These are phyloP conservation scores for Talaromyces sp. DNA, from an alignment of 2,329 filamentous ascomycete genomes.

Conservation along the genomic window DNA sequence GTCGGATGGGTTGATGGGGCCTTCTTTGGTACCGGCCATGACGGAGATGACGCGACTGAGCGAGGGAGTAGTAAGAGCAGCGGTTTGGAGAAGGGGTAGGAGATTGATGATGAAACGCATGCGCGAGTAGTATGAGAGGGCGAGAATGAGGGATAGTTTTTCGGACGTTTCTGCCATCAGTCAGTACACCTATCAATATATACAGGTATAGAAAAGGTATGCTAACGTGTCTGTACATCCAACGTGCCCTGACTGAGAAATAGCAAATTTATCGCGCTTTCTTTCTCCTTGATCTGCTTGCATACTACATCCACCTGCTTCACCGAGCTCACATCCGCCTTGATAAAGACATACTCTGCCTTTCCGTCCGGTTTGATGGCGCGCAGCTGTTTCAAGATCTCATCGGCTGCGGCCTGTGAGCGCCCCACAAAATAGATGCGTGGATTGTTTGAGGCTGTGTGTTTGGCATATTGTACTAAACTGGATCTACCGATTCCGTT, in stretches of 20 bases:
- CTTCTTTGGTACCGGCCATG: constrained; percentile 29
- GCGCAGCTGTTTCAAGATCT: constrained; percentile 40
- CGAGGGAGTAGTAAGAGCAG: constrained; percentile 1
- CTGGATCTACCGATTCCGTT: constrained; percentile 48
- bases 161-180: constrained; percentile 21
- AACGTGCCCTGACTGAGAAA: constrained; percentile 30
- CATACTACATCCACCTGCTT: constrained; percentile 28
- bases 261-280: constrained; percentile 32
- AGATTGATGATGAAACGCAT: constrained; percentile 41
- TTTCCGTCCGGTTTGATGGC: constrained; percentile 18
- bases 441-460: constrained; percentile 28
- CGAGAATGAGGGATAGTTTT: constrained; percentile 42
- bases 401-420: constrained; percentile 24
- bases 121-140: constrained; percentile 43
- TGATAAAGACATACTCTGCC: constrained; percentile 19
- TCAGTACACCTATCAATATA: constrained; percentile 25
- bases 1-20: constrained; percentile 2
- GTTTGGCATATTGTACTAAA: constrained; percentile 41
- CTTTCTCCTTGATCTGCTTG: constrained; percentile 20
- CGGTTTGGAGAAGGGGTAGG: constrained; percentile 27
- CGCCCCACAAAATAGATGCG: constrained; percentile 50
- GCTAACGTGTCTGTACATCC: not conserved
- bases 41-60: constrained; percentile 35
- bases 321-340: constrained; percentile 31
- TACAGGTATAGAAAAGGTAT: constrained; percentile 12